Conservation (phyloP, 345 rosid species). For the Atalantia buxifolia region DNA sequence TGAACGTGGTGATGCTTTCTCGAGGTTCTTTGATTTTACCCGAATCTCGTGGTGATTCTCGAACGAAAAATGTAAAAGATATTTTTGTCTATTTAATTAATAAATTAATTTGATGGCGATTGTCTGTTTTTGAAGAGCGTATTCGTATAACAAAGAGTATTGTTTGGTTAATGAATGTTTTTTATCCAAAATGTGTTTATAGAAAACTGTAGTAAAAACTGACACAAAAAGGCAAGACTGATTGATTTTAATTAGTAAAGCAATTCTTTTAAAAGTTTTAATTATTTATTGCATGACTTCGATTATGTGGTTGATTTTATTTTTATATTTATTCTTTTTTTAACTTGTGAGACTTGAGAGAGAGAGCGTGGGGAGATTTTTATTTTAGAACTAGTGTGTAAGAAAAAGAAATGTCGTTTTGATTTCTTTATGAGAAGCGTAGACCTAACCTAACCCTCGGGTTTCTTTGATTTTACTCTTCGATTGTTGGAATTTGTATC, state of each 20-base stretch:
- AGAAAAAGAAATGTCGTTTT: conserved; percentile 29
- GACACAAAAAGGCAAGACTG: conserved; percentile 19
- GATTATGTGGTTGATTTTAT: conserved; percentile 28
- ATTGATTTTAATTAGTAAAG: conserved; percentile 27
- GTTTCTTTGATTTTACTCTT: conserved; percentile 27
- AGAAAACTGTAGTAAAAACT: conserved; percentile 36
- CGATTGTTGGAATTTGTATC: conserved; percentile 12
- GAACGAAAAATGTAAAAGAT: conserved; percentile 9
- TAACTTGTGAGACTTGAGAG: conserved; percentile 7
- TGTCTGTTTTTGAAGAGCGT: not conserved
- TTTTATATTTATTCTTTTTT: conserved; percentile 25
- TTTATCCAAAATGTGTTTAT: conserved; percentile 22
- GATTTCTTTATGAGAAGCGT: conserved; percentile 27
- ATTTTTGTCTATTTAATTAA: conserved; percentile 1
- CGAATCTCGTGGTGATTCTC: conserved; percentile 1
- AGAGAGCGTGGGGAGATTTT: conserved; percentile 20
- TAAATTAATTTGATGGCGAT: not conserved
- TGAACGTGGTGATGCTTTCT: conserved; percentile 15
- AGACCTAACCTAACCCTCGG: conserved; percentile 21
- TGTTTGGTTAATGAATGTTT: conserved; percentile 2
- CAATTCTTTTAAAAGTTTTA: conserved; percentile 13
- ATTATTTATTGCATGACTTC: conserved; percentile 31
- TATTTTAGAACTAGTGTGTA: conserved; percentile 18
- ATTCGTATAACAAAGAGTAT: not conserved
- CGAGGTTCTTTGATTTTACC: conserved; percentile 17